Evolutionary conservation across 2,329 filamentous ascomycete species (phyloP), one percentile per base, ranked within the genome.

Genomic region (Lachnellula cervina): DNA sequence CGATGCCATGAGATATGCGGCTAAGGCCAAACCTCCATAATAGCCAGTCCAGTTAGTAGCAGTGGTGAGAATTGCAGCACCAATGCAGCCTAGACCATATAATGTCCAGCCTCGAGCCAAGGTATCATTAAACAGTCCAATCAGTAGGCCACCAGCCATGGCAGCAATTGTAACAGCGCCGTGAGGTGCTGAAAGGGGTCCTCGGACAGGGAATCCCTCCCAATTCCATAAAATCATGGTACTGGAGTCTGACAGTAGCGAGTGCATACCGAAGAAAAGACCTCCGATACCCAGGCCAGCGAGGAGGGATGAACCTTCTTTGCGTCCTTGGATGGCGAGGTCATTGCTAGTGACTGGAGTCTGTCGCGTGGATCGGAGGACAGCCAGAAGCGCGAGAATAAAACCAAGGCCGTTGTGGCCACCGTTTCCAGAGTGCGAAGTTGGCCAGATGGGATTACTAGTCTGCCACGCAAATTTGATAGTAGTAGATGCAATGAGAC

Each of bases 201-300:
- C 94, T 49, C 88, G 84, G 42, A 97, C 83, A 14, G 94, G 94
- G 66, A 89, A 99, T 6, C 94, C 94, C 65, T 97, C 91, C 94
- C 94, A 99, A 2, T 90, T 90, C 94, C 94, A 99, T 16, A 92
- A 80, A 56, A 97, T 97, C 91, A 99, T 97, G 52, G 94, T 99
- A 76, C 94, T 97, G 0, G 92, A 96, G 70, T 99, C 94, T 0
- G 94, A 97, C 11, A 99, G 80, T 9, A 99, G 78, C 1, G 92
- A 97, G 70, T 97, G 94, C 68, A 97, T 79, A 5, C 82, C 89
- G 67, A 99, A 99, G 68, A 97, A 80, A 7, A 97, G 73, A 32
- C 91, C 93, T 23, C 83, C 91, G 54, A 97, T 73, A 57, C 94
- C 90, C 49, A 94, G 73, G 9, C 86, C 88, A 32, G 90, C 84